Evolutionary conservation across 108 stramenopile species (phyloP).

Genomic region (Pelagomonas calceolata): DNA sequence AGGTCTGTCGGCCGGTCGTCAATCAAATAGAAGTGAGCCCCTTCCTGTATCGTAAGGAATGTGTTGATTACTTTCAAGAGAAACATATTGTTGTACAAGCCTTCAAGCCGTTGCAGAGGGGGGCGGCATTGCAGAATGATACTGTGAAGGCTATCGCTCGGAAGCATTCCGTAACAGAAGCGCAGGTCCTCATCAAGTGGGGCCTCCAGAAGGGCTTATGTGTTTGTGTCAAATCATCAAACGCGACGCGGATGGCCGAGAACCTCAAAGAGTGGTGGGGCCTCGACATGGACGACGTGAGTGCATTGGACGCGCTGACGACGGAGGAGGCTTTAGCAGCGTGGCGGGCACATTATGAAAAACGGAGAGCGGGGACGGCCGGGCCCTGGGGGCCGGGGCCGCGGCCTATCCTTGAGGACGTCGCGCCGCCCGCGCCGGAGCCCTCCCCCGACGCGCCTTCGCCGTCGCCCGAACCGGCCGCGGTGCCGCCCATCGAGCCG

Average conservation of each 20-base stretch:
- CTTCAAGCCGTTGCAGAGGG: constrained; percentile 36
- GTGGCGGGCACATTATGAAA: no score
- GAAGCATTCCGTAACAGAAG: constrained; percentile 21
- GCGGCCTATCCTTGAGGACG: no score
- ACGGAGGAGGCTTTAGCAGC: no score
- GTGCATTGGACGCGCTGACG: constrained; percentile 3
- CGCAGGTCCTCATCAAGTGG: constrained; percentile 46
- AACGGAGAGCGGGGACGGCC: no score
- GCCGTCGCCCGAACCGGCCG: no score
- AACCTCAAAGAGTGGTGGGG: constrained; percentile 16
- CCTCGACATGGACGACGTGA: constrained; percentile 19
- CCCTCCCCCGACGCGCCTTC: no score
- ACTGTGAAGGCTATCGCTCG: constrained; percentile 40
- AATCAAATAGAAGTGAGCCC: constrained; percentile 48
- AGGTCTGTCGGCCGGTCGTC: constrained; percentile 6
- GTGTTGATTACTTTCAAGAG: constrained; percentile 22
- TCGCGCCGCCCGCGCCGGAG: no score
- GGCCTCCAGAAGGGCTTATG: constrained; percentile 29
- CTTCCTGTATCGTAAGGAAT: constrained; percentile 24
- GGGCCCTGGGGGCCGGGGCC: no score
- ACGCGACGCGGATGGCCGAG: constrained; percentile 25
- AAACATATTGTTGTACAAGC: constrained; percentile 24
- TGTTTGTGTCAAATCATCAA: constrained; percentile 31
- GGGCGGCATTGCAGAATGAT: constrained; percentile 13
- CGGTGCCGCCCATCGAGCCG: no score